A percentile compares a stretch with the other conserved stretches of the same genome.
Conservation (phyloP, 768 basidiomycete species). For the Punctularia strigosozonata region DNA sequence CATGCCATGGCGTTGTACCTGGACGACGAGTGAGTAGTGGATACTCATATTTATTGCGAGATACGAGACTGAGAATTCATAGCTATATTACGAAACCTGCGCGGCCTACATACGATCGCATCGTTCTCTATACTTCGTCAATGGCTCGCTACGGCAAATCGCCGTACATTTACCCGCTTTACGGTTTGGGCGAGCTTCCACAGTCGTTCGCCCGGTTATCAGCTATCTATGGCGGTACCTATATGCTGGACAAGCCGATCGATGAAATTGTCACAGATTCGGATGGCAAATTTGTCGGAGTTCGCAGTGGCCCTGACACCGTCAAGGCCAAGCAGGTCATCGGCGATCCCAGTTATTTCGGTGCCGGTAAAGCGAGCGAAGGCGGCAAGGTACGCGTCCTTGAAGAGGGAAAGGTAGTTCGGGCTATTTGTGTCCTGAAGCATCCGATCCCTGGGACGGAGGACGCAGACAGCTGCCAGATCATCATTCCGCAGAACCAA, state of each 20-base stretch:
- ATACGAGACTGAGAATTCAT: slow-evolving; percentile 3
- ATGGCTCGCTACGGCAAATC: slow-evolving; percentile 99
- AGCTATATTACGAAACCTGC: slow-evolving; percentile 94
- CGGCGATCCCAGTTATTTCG: slow-evolving; percentile 96
- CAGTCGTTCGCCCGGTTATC: slow-evolving; percentile 97
- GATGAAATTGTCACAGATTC: slow-evolving; percentile 80
- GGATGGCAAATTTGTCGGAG: slow-evolving; percentile 87
- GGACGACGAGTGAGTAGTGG: slow-evolving; percentile 77
- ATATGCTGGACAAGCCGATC: slow-evolving; percentile 97
- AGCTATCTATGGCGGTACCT: slow-evolving; percentile 98
- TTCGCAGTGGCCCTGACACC: slow-evolving; percentile 79
- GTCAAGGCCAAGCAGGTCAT: slow-evolving; percentile 98
- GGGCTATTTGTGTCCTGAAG: slow-evolving; percentile 96
- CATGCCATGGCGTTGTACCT: slow-evolving; percentile 99
- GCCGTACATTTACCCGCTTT: slow-evolving; percentile 98
- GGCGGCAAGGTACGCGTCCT: slow-evolving; percentile 78
- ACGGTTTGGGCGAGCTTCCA: slow-evolving; percentile 96
- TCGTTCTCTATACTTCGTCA: slow-evolving; percentile 93
- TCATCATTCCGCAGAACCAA: slow-evolving; percentile 99
- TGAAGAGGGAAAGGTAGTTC: slow-evolving; percentile 88
- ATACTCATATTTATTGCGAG: too few species aligned
- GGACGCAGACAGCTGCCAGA: slow-evolving; percentile 88
- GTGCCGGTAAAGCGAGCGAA: slow-evolving; percentile 50
- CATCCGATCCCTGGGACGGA: slow-evolving; percentile 98
- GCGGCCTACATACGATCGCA: slow-evolving; percentile 84